Evolutionary conservation across 1,284 basidiomycete genomes (phyloP).

Genomic region (Farysia itapuensis): DNA sequence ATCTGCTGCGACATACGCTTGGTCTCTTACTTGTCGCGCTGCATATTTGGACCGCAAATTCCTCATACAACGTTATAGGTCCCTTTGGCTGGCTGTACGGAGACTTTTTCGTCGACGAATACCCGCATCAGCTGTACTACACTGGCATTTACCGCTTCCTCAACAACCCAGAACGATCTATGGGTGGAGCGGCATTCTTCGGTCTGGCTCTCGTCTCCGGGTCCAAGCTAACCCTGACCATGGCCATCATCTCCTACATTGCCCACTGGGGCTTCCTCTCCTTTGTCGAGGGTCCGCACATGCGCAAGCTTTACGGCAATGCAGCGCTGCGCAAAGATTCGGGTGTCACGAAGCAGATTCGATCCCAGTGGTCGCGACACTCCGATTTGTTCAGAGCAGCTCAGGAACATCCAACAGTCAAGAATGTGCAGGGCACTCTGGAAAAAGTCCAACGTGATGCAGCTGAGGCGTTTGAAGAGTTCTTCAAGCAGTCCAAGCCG

Average conservation of each 20-base stretch:
- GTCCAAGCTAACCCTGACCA: constrained; percentile 77
- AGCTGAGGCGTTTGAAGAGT: constrained; percentile 84
- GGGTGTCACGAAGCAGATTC: constrained; percentile 93
- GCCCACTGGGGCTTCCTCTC: constrained; percentile 61
- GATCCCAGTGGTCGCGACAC: constrained; percentile 71
- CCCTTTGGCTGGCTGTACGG: constrained; percentile 59
- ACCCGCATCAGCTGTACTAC: constrained; percentile 86
- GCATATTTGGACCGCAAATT: constrained; percentile 86
- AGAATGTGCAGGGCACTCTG: constrained; percentile 87
- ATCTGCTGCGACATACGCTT: constrained; percentile 73
- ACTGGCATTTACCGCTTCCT: constrained; percentile 90
- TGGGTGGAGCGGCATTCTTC: constrained; percentile 93
- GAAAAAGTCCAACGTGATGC: constrained; percentile 94
- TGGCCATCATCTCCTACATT: constrained; percentile 82
- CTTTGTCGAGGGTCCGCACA: constrained; percentile 73
- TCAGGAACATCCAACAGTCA: constrained; percentile 64
- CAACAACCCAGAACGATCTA: constrained; percentile 86
- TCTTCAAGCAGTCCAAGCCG: constrained; percentile 69
- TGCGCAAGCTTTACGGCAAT: constrained; percentile 91
- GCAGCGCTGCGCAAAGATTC: constrained; percentile 83
- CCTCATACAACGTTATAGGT: constrained; percentile 88
- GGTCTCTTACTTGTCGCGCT: constrained; percentile 72
- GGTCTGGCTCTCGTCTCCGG: constrained; percentile 87
- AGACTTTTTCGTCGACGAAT: constrained; percentile 92
- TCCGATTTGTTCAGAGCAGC: constrained; percentile 57